A percentile compares a stretch with the other conserved stretches of the same genome.
phyloP scores from a whole-genome alignment of 495 filamentous ascomycete species.

The Aspergillus biplanus region DNA sequence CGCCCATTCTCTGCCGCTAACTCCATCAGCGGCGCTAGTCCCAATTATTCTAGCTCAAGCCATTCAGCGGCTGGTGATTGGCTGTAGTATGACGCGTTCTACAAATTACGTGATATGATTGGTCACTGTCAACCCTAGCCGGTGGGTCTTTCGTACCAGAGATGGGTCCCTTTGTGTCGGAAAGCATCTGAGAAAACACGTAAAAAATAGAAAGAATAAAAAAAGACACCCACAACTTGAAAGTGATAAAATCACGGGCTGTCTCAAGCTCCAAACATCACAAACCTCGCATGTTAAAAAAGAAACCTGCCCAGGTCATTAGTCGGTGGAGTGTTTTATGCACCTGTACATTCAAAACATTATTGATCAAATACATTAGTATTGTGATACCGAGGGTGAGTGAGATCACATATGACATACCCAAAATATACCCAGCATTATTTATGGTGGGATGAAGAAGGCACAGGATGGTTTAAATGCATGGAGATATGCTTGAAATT shows the following conservation, averaged over 20 bases:
- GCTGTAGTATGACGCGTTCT: constrained; percentile 35
- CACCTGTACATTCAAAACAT: constrained; percentile 10
- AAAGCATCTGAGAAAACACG: constrained; percentile 26
- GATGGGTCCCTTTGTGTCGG: constrained; percentile 25
- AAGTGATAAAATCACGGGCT: constrained; percentile 14
- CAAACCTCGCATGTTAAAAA: neutral
- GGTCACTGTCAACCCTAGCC: constrained; percentile 13
- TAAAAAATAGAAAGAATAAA: constrained; percentile 21
- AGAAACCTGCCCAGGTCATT: neutral
- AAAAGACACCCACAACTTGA: constrained; percentile 20
- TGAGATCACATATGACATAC: constrained; percentile 31
- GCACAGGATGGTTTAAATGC: constrained; percentile 17
- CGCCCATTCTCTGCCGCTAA: constrained; percentile 40
- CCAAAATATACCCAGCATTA: constrained; percentile 26
- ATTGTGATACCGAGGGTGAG: constrained; percentile 16
- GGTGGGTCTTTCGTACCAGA: constrained; percentile 31
- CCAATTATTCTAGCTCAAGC: constrained; percentile 40
- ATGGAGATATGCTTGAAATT: too few relatives aligned
- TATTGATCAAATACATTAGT: constrained; percentile 17
- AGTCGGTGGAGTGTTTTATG: constrained; percentile 9
- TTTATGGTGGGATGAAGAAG: constrained; percentile 21
- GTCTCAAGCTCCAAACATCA: neutral
- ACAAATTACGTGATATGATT: constrained; percentile 23
- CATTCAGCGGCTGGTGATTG: constrained; percentile 40
- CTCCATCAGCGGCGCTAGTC: constrained; percentile 47